Percentiles rank a stretch among this genome's conserved stretches.
phyloP scores from a whole-genome alignment of 768 basidiomycete species.

The Daedalea quercina region DNA sequence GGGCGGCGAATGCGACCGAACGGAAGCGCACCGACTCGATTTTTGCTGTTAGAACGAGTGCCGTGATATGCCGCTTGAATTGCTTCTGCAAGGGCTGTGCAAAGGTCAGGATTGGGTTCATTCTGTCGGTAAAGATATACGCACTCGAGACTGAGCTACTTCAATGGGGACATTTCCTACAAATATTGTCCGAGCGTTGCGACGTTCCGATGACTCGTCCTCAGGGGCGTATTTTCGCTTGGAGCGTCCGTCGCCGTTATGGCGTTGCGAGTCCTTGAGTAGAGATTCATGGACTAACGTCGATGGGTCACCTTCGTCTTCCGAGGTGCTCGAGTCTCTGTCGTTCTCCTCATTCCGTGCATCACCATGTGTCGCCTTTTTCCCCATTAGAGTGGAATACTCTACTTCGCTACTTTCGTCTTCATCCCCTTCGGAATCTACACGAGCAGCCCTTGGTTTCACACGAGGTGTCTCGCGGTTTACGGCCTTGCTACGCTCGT shows the following conservation, averaged over 20 bases:
- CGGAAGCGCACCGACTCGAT: constrained; percentile 93
- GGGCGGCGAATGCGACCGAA: constrained; percentile 83
- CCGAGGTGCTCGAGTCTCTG: constrained; percentile 20
- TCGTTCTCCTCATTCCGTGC: background rate
- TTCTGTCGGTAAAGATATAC: constrained; percentile 15
- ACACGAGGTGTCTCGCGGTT: background rate
- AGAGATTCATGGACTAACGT: constrained; percentile 63
- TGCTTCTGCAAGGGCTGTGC: constrained; percentile 66
- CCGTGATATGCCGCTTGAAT: constrained; percentile 69
- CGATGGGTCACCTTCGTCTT: constrained; percentile 28
- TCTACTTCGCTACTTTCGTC: too few species aligned
- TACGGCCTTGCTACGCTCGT: background rate
- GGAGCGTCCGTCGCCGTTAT: constrained; percentile 19
- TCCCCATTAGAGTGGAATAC: too few species aligned
- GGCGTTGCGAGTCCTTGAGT: constrained; percentile 23
- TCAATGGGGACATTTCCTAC: constrained; percentile 82
- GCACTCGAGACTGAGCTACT: constrained; percentile 69
- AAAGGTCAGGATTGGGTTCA: background rate
- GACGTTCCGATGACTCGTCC: constrained; percentile 66
- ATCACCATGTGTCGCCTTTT: too few species aligned
- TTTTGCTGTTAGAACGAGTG: constrained; percentile 65
- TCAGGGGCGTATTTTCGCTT: constrained; percentile 48
- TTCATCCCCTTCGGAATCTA: too few species aligned
- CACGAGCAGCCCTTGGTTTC: background rate
- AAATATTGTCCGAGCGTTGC: constrained; percentile 84